phyloP scores from a whole-genome alignment of 139 green algal species.

The Haematococcus lacustris region DNA sequence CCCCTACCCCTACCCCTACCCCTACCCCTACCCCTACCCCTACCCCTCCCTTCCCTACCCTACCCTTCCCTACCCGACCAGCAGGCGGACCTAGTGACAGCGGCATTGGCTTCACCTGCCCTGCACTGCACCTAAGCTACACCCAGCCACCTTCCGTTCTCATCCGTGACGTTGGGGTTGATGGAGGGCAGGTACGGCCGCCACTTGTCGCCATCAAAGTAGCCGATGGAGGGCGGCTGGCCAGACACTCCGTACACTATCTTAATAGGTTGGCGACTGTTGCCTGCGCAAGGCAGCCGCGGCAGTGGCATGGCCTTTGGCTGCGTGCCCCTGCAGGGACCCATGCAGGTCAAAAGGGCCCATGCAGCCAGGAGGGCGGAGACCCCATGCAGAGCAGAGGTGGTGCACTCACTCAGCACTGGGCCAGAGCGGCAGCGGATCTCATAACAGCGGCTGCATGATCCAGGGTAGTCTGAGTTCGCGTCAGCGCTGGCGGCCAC shows the following conservation, averaged over 20 bases:
- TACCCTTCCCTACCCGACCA: not conserved
- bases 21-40: no score
- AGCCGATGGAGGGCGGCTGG: not conserved
- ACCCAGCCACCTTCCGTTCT: not conserved
- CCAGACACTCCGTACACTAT: not conserved
- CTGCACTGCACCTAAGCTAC: not conserved
- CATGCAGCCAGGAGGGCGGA: not conserved
- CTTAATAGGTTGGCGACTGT: not conserved
- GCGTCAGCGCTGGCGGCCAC: slow-evolving; percentile 9
- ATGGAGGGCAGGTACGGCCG: slow-evolving; percentile 31
- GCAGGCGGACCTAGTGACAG: not conserved
- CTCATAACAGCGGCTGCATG: slow-evolving; percentile 8
- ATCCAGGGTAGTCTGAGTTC: slow-evolving; percentile 17
- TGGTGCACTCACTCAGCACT: not conserved
- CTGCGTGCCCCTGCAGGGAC: not conserved
- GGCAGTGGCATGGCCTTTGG: not conserved
- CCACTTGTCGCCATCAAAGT: slow-evolving; percentile 27
- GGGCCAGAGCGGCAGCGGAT: not conserved
- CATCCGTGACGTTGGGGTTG: slow-evolving; percentile 21
- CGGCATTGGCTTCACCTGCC: not conserved
- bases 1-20: no score
- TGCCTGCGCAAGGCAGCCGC: slow-evolving; percentile 5
- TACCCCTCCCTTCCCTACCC: no score
- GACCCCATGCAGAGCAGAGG: not conserved
- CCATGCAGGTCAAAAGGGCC: not conserved